Conservation (phyloP, 1,139 yeast genomes). For the Saccharomyces hybrid region DNA sequence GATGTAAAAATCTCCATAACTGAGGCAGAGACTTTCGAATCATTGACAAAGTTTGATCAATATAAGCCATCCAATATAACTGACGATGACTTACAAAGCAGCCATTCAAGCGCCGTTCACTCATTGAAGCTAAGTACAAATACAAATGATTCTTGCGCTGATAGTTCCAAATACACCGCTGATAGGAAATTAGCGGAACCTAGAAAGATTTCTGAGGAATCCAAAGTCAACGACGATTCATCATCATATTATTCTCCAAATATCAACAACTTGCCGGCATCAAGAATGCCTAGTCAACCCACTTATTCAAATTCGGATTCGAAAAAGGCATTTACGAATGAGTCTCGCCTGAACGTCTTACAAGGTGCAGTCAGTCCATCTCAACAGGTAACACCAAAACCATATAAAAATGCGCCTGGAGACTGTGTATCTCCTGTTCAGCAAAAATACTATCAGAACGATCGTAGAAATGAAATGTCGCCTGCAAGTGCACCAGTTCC, state of each 20-base stretch:
- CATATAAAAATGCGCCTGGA: not conserved
- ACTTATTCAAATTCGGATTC: not conserved
- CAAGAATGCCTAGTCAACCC: not conserved
- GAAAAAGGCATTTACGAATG: not conserved
- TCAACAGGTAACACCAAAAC: not conserved
- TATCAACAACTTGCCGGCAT: not conserved
- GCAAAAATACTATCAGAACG: not conserved
- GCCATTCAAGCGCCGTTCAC: conserved; percentile 18
- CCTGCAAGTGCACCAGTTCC: not conserved
- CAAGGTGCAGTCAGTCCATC: not conserved
- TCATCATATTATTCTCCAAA: not conserved
- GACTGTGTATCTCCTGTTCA: not conserved
- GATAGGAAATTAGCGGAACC: not conserved
- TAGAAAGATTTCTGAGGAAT: not conserved
- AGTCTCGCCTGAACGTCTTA: not conserved
- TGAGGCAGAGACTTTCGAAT: conserved; percentile 18
- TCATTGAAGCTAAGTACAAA: conserved; percentile 15
- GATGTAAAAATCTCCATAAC: conserved; percentile 11
- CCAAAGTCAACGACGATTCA: not conserved
- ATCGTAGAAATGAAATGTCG: not conserved
- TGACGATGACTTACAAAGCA: conserved; percentile 12
- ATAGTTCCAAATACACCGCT: conserved; percentile 2
- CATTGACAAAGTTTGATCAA: conserved; percentile 26
- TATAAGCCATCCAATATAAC: conserved; percentile 17
- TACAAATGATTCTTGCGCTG: conserved; percentile 6